A percentile compares a stretch with the other conserved stretches of the same genome.
Conservation (phyloP, 495 filamentous ascomycete genomes). For the Cairneyella variabilis region DNA sequence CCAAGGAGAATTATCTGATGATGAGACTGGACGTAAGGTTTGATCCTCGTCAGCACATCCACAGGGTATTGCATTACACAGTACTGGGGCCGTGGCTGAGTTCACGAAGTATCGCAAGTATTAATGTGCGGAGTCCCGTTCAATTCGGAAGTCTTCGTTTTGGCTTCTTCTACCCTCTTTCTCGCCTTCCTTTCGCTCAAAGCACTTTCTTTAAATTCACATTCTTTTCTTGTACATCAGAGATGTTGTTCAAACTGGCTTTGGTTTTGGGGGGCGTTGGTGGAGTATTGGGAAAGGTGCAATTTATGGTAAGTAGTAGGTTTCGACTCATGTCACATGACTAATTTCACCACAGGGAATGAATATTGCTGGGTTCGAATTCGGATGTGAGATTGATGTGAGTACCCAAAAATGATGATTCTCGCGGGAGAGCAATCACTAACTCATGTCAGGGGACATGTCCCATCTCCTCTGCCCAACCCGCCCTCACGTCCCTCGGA, state of each 20-base stretch:
- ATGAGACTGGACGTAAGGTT: too few relatives aligned
- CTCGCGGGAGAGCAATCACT: slow-evolving; percentile 7
- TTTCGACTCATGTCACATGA: not conserved
- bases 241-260: slow-evolving; percentile 1
- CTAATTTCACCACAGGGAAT: slow-evolving; percentile 7
- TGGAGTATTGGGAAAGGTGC: slow-evolving; percentile 1
- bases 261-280: slow-evolving; percentile 1
- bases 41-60: too few relatives aligned
- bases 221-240: not conserved
- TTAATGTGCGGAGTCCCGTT: too few relatives aligned
- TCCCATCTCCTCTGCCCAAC: slow-evolving; percentile 26
- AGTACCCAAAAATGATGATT: not conserved
- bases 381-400: slow-evolving; percentile 14
- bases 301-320: slow-evolving; percentile 1
- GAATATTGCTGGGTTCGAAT: slow-evolving; percentile 19
- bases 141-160: too few relatives aligned
- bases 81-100: too few relatives aligned
- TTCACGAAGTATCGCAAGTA: not conserved
- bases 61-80: too few relatives aligned
- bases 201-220: slow-evolving; percentile 1
- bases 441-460: slow-evolving; percentile 40
- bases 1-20: too few relatives aligned
- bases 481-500: slow-evolving; percentile 27
- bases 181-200: not conserved
- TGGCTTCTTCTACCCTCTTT: too few relatives aligned